Evolutionary conservation across 1,284 basidiomycete species (phyloP), one percentile per base, ranked within the genome.

Genomic region (Exobasidium cylindrosporum): DNA sequence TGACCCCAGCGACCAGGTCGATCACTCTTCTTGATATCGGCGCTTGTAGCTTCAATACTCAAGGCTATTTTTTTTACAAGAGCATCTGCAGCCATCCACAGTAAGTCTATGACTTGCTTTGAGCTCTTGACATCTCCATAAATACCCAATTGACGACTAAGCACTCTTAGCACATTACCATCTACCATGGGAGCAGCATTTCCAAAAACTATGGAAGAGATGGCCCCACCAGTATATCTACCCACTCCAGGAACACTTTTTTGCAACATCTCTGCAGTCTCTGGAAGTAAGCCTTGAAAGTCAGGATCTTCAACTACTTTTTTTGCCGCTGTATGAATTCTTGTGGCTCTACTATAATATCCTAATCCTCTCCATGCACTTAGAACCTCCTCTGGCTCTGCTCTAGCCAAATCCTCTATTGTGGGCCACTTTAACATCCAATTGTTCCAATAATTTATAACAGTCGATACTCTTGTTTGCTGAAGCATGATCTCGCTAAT

Each of bases 401-500:
- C 76, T 10, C 57, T 79, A 88, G 91, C 89, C 43, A 98, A 85
- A 65, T 87, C 86, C 56, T 83, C 81, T 64, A 78, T 70, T 1
- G 68, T 76, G 1, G 77, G 77, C 70, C 73, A 79, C 26, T 66
- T 65, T 4, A 57, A 47, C 67, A 75, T 74, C 77, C 77, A 79
- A n/a, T 61, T 63, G n/a, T 60, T 50, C 67, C 67, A 80, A 60
- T 75, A 78, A 11, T 56, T 54, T 29, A 70, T 71, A 56, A 80
- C 74, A 1, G 74, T 77, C 49, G 67, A 65, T n/a, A 77, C 76
- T 13, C 68, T 92, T 0, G 95, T 97, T 80, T 98, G 95, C 79
- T 98, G 95, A 4, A 97, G 84, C 95, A 97, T 97, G 67, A 97
- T 89, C 80, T 97, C 92, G 11, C 89, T 91, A 49, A 96, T 84